phyloP scores from a whole-genome alignment of 352 stramenopile species.

The Salisapilia sapeloensis region DNA sequence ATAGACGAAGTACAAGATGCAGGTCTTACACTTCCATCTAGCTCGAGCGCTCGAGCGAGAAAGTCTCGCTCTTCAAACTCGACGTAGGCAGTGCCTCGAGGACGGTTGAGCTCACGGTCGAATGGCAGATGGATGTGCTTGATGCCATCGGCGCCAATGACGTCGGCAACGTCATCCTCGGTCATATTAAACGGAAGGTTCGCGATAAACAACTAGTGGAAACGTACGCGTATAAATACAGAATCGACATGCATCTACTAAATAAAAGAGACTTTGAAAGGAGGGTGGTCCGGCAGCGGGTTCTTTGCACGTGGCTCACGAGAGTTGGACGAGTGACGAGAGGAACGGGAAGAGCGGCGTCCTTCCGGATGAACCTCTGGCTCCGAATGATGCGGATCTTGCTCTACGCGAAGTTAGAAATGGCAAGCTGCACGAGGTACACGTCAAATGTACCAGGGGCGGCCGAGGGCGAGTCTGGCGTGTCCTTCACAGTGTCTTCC shows the following conservation, averaged over 20 bases:
- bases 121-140: slow-evolving; percentile 48
- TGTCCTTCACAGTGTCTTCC: slow-evolving; percentile 14
- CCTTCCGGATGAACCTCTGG: slow-evolving; percentile 1
- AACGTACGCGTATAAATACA: slow-evolving; percentile 1
- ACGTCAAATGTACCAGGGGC: too few relatives aligned
- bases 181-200: slow-evolving; percentile 61
- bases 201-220: slow-evolving; percentile 47
- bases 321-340: too few relatives aligned
- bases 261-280: slow-evolving; percentile 41
- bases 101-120: slow-evolving; percentile 41
- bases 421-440: too few relatives aligned
- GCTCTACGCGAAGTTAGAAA: background rate
- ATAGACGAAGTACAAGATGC: background rate
- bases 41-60: slow-evolving; percentile 40
- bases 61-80: slow-evolving; percentile 55
- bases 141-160: slow-evolving; percentile 37
- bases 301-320: slow-evolving; percentile 59
- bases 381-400: too few relatives aligned
- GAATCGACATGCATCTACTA: background rate
- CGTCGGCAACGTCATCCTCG: slow-evolving; percentile 55
- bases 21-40: slow-evolving; percentile 22
- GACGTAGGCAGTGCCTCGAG: slow-evolving; percentile 76
- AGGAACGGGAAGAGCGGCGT: background rate
- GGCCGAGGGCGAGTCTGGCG: slow-evolving; percentile 3
- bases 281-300: slow-evolving; percentile 49